phyloP scores from a whole-genome alignment of 495 filamentous ascomycete genomes.

The Tuber melanosporum region DNA sequence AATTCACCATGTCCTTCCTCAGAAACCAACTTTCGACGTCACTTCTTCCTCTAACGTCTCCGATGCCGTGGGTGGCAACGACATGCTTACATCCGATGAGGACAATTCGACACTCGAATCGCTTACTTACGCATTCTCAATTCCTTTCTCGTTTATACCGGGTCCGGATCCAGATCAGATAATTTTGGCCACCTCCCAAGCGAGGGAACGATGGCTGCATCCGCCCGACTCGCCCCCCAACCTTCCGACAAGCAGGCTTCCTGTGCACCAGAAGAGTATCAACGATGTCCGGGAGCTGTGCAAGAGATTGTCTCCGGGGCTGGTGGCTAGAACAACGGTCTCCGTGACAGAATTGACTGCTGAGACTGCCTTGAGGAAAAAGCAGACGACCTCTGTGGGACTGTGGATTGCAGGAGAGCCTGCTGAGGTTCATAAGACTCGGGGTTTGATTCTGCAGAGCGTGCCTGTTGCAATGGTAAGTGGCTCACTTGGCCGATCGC shows the following conservation, averaged over 20 bases:
- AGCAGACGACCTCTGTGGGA: slow-evolving; percentile 34
- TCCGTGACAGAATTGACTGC: slow-evolving; percentile 63
- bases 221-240: slow-evolving; percentile 77
- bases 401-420: slow-evolving; percentile 33
- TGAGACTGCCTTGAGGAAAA: slow-evolving; percentile 28
- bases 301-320: slow-evolving; percentile 59
- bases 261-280: slow-evolving; percentile 79
- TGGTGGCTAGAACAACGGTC: slow-evolving; percentile 67
- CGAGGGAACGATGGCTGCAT: slow-evolving; percentile 83
- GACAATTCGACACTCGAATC: slow-evolving; percentile 24
- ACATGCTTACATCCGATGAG: background rate
- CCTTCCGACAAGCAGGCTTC: slow-evolving; percentile 65
- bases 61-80: background rate
- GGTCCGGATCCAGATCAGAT: slow-evolving; percentile 90
- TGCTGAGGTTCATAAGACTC: slow-evolving; percentile 12
- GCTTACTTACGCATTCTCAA: slow-evolving; percentile 74
- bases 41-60: slow-evolving; percentile 13
- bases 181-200: slow-evolving; percentile 74
- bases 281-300: slow-evolving; percentile 69
- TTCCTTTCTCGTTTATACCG: slow-evolving; percentile 84
- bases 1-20: slow-evolving; percentile 42
- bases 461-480: slow-evolving; percentile 35
- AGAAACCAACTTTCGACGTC: slow-evolving; percentile 39
- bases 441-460: slow-evolving; percentile 39
- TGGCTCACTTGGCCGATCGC: slow-evolving; percentile 7